Evolutionary conservation across 2,329 filamentous ascomycete species (phyloP).

Genomic region (Domatiomyces catenatus): DNA sequence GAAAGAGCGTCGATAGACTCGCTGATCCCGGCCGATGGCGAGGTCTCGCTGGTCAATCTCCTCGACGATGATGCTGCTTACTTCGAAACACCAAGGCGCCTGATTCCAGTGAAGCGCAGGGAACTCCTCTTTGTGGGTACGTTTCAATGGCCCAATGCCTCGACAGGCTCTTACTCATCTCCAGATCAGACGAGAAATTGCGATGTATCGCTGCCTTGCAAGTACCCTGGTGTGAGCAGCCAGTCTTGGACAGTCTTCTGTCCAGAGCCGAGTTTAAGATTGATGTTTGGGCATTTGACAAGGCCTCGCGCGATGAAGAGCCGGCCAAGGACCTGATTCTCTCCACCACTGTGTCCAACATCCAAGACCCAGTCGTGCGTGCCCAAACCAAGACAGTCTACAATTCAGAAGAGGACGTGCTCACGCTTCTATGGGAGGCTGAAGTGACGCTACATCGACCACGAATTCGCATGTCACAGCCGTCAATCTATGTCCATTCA

Average conservation of each 20-base stretch:
- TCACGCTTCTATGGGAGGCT: slow-evolving; percentile 27
- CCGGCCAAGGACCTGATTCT: slow-evolving; percentile 27
- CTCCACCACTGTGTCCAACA: slow-evolving; percentile 24
- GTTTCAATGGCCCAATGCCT: not conserved
- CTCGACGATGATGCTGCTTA: not conserved
- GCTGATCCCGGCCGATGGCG: not conserved
- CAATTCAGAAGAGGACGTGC: slow-evolving; percentile 23
- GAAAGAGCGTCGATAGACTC: not conserved
- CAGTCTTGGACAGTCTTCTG: slow-evolving; percentile 33
- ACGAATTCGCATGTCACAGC: slow-evolving; percentile 39
- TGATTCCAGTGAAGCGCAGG: not conserved
- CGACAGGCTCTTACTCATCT: slow-evolving; percentile 32
- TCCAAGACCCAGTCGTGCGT: slow-evolving; percentile 30
- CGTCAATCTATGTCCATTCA: slow-evolving; percentile 36
- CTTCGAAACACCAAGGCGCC: not conserved
- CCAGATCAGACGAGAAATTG: slow-evolving; percentile 39
- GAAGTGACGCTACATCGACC: slow-evolving; percentile 30
- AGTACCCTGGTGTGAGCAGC: slow-evolving; percentile 35
- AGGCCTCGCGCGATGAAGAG: slow-evolving; percentile 21
- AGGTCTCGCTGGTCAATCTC: not conserved
- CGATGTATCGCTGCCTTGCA: slow-evolving; percentile 37
- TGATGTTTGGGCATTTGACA: slow-evolving; percentile 31
- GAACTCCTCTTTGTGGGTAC: not conserved
- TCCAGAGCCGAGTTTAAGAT: slow-evolving; percentile 35
- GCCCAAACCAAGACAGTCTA: slow-evolving; percentile 29